Evolutionary conservation across 2,329 filamentous ascomycete genomes (phyloP), one percentile per base, ranked within the genome.

Genomic region (Hymenoscyphus linearis): DNA sequence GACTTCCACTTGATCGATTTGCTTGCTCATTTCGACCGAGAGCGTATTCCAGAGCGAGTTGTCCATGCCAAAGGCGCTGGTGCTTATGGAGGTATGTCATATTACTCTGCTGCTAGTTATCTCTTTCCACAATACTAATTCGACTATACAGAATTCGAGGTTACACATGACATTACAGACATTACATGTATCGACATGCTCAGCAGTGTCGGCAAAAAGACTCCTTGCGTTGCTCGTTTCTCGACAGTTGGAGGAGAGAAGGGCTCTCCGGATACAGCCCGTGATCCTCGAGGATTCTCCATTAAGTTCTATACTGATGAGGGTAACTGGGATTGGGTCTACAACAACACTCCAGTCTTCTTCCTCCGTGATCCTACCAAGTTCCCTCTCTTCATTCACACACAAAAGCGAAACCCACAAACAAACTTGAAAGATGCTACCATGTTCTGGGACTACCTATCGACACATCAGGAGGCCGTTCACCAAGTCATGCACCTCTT

Each of bases 271-370:
- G 87, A 90, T 69, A 84, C 82, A 65, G 86, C 85, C 37, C 82
- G 86, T 64, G 86, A 90, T 67, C 85, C 85, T 37, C 79, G 85
- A 68, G 87, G 87, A 14, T 89, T 89, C 70, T 80, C 86, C 12
- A 77, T 88, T 69, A 90, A 90, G 76, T 87, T 90, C 75, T 83
- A 87, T 62, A 90, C 87, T 0, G 81, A 86, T 9, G 83, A 90
- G 70, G 87, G 87, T 55, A 90, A 77, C 71, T 89, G 83, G 82
- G 88, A 91, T 71, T 85, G 86, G 80, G 87, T 90, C 26, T 87
- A 83, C 73, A 90, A 89, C 77, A 91, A 91, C 76, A 91, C 87
- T 0, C 88, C 88, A 1, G 80, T 91, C 27, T 92, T 92, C 79
- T 91, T 92, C 79, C 70, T 91, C 26, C 81, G 88, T 52, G 89